Evolutionary conservation across 2,329 filamentous ascomycete genomes (phyloP).

Genomic region (Phyllosticta capitalensis): DNA sequence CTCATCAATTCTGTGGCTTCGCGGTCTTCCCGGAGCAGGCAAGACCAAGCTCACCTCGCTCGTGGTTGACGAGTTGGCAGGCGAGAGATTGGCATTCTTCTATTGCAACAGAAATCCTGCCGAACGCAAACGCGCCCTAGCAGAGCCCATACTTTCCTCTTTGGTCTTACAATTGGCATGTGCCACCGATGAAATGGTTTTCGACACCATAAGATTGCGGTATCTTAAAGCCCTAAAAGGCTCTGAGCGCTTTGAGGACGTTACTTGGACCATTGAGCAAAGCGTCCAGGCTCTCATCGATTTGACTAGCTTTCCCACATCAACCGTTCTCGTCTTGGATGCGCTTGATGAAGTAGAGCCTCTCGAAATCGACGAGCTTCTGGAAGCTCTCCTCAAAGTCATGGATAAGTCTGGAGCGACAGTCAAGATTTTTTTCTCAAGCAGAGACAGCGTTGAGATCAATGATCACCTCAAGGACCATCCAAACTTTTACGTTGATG

Average conservation of each 20-base stretch:
- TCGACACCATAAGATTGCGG: not conserved
- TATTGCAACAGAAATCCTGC: slow-evolving; percentile 16
- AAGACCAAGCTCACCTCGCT: slow-evolving; percentile 22
- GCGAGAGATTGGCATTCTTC: slow-evolving; percentile 11
- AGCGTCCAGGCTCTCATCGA: not conserved
- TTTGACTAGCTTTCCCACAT: not conserved
- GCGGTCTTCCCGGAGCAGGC: slow-evolving; percentile 25
- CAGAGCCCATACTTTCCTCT: not conserved
- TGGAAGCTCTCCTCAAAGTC: not conserved
- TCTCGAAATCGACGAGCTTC: not conserved
- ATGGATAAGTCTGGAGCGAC: not conserved
- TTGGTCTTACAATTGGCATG: not conserved
- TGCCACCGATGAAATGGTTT: not conserved
- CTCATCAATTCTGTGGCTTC: slow-evolving; percentile 27
- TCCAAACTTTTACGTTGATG: not conserved
- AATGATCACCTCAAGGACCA: not conserved
- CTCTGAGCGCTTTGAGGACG: not conserved
- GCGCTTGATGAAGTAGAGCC: not conserved
- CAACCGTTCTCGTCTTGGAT: not conserved
- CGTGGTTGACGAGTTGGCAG: not conserved
- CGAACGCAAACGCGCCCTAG: slow-evolving; percentile 16
- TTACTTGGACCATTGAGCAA: not conserved
- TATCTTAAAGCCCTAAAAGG: not conserved
- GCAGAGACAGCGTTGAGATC: not conserved
- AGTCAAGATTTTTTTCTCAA: not conserved